Conservation (phyloP, 2,329 filamentous ascomycete species). For the Claviceps humidiphila region DNA sequence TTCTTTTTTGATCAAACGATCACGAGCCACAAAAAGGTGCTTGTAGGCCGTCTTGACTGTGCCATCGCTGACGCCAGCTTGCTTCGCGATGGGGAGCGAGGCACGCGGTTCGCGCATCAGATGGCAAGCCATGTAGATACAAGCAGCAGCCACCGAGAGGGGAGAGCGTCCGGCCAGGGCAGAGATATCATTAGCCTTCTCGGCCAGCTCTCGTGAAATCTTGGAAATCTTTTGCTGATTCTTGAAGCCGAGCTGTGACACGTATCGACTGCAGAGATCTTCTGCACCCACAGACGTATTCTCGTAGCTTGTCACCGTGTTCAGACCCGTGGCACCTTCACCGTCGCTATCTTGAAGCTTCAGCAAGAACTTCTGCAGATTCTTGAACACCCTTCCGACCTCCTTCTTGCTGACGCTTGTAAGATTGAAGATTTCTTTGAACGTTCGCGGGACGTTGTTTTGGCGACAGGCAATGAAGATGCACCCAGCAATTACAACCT, state of each 20-base stretch:
- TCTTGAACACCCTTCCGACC: constrained; percentile 90
- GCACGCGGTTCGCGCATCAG: constrained; percentile 66
- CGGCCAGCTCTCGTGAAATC: constrained; percentile 65
- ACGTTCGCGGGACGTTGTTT: constrained; percentile 73
- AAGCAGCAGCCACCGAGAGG: constrained; percentile 83
- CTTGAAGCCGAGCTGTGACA: constrained; percentile 65
- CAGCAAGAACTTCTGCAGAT: constrained; percentile 75
- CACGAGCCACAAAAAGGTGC: constrained; percentile 61
- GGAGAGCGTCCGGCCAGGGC: constrained; percentile 86
- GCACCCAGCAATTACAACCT: constrained; percentile 87
- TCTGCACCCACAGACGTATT: constrained; percentile 68
- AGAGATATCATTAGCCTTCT: constrained; percentile 62
- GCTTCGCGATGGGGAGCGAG: constrained; percentile 74
- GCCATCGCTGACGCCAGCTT: constrained; percentile 86
- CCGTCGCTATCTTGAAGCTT: constrained; percentile 50
- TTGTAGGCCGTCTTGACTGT: constrained; percentile 96
- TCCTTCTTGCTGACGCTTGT: constrained; percentile 96
- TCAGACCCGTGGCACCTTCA: constrained; percentile 31
- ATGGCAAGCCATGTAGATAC: constrained; percentile 91
- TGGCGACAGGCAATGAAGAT: constrained; percentile 97
- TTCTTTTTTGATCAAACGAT: constrained; percentile 60
- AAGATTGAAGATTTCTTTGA: constrained; percentile 85
- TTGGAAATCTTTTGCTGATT: constrained; percentile 62
- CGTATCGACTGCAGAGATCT: constrained; percentile 81
- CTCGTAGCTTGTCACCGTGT: constrained; percentile 56